Percentiles rank a stretch among this genome's conserved stretches.
Conservation (phyloP, 208 protist species). For the Porcisia deanei region DNA sequence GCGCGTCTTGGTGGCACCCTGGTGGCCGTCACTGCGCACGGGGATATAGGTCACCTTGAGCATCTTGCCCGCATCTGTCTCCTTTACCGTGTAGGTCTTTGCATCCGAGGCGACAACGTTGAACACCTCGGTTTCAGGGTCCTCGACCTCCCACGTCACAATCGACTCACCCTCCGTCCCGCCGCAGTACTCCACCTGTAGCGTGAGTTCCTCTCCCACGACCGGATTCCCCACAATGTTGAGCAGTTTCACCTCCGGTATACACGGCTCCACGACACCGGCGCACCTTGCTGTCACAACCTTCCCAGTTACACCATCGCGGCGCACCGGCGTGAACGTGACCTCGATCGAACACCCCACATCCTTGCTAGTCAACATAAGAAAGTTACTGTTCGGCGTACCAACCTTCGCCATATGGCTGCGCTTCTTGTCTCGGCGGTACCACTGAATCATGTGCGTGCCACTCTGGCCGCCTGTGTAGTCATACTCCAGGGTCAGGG, state of each 20-base stretch:
- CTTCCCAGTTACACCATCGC: constrained; percentile 74
- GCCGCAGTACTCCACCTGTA: constrained; percentile 80
- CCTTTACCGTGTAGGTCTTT: constrained; percentile 58
- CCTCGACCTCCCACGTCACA: constrained; percentile 72
- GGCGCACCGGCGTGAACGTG: constrained; percentile 80
- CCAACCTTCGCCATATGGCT: constrained; percentile 61
- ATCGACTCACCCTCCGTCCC: constrained; percentile 67
- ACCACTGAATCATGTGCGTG: constrained; percentile 88
- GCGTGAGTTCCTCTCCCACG: constrained; percentile 56
- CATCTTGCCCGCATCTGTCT: constrained; percentile 73
- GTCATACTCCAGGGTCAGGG: constrained; percentile 75
- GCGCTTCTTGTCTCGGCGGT: constrained; percentile 62
- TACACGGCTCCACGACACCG: constrained; percentile 47
- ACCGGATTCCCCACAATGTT: constrained; percentile 67
- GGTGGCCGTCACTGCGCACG: constrained; percentile 71
- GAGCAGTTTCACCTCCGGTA: constrained; percentile 65
- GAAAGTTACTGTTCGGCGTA: constrained; percentile 63
- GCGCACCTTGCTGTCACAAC: constrained; percentile 50
- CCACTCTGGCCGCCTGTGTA: constrained; percentile 87
- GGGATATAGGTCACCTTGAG: constrained; percentile 87
- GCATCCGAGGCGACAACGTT: constrained; percentile 47
- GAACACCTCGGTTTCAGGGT: constrained; percentile 63
- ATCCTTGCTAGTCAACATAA: constrained; percentile 71
- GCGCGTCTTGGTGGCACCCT: constrained; percentile 69
- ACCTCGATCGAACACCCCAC: constrained; percentile 89